These are phyloP conservation scores for Chrysanthemum lavandulifolium DNA, from an alignment of 129 eudicot genomes.

Conservation along the genomic window DNA sequence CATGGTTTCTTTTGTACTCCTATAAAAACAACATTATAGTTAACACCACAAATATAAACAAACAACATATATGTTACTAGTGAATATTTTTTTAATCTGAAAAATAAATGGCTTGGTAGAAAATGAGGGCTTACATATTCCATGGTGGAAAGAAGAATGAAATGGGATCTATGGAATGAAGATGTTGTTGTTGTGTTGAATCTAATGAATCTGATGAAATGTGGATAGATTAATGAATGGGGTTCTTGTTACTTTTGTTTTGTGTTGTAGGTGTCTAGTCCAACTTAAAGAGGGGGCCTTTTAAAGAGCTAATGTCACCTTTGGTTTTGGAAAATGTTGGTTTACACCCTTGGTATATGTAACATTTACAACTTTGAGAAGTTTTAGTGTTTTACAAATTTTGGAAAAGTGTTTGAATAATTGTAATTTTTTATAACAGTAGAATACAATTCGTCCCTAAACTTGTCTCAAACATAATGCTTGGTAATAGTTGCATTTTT, in stretches of 20 bases:
- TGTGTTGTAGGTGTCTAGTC: constrained; percentile 4
- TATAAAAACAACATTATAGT: constrained; percentile 3
- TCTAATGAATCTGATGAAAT: constrained; percentile 24
- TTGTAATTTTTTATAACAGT: no score
- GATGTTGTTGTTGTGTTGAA: no score
- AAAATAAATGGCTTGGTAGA: no score
- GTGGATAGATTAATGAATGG: constrained; percentile 13
- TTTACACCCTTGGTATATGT: neutral
- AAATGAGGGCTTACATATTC: constrained; percentile 23
- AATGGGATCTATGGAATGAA: constrained; percentile 13
- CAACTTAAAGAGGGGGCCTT: neutral
- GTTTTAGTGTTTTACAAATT: no score
- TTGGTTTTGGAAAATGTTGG: neutral
- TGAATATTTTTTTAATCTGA: no score
- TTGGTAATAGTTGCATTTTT: no score
- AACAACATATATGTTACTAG: no score
- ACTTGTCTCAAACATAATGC: no score
- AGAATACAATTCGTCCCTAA: no score
- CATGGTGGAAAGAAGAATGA: constrained; percentile 19
- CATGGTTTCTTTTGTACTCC: constrained; percentile 65
- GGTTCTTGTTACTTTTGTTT: constrained; percentile 20
- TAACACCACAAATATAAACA: neutral
- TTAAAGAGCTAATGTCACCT: constrained; percentile 17
- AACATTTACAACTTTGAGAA: neutral
- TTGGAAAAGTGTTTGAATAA: no score